Evolutionary conservation across 1,284 basidiomycete species (phyloP).

Genomic region (Anthracocystis walkeri): DNA sequence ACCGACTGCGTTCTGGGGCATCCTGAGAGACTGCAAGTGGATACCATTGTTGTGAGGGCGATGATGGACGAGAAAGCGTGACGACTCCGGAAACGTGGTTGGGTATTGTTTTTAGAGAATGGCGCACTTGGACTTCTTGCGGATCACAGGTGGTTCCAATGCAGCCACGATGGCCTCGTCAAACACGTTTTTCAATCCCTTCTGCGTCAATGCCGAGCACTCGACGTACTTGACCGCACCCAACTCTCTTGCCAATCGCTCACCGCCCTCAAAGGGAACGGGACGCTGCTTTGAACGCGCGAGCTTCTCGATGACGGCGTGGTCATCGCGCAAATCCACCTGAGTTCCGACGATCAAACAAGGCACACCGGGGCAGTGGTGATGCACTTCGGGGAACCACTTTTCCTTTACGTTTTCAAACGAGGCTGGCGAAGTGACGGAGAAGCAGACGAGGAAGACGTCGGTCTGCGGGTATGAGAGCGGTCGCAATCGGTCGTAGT

Average conservation of each 20-base stretch:
- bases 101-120: slow-evolving; percentile 75
- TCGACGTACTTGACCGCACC: slow-evolving; percentile 99
- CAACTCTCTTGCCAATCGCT: slow-evolving; percentile 91
- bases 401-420: slow-evolving; percentile 99
- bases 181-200: slow-evolving; percentile 99
- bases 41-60: not conserved
- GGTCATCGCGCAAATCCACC: slow-evolving; percentile 94
- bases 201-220: slow-evolving; percentile 98
- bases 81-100: slow-evolving; percentile 10
- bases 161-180: slow-evolving; percentile 99
- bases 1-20: not conserved
- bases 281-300: slow-evolving; percentile 95
- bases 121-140: slow-evolving; percentile 82
- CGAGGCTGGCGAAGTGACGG: slow-evolving; percentile 96
- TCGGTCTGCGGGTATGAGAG: slow-evolving; percentile 99
- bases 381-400: slow-evolving; percentile 99
- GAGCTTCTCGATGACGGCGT: slow-evolving; percentile 92
- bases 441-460: slow-evolving; percentile 99
- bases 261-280: slow-evolving; percentile 87
- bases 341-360: slow-evolving; percentile 99
- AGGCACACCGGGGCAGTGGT: slow-evolving; percentile 99
- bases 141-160: slow-evolving; percentile 92
- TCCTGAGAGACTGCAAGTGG: not conserved
- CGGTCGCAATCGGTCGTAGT: slow-evolving; percentile 98
- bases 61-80: not conserved